These are phyloP conservation scores for Plasmodium blacklocki DNA, from an alignment of 169 alveolate genomes.

Conservation along the genomic window DNA sequence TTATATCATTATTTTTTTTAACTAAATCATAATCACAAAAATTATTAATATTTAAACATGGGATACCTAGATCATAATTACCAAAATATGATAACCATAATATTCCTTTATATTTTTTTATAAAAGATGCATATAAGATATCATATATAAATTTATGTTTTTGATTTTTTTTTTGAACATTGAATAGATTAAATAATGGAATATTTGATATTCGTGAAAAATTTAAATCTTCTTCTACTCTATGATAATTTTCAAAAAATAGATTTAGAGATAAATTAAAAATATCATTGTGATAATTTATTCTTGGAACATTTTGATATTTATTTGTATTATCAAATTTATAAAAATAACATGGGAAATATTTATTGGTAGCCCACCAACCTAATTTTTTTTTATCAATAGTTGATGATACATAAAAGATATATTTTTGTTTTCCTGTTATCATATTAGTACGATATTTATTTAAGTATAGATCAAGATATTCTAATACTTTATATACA, in stretches of 20 bases:
- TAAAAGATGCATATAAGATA: slow-evolving; percentile 79
- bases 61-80: slow-evolving; percentile 76
- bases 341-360: slow-evolving; percentile 80
- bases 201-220: slow-evolving; percentile 81
- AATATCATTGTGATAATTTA: slow-evolving; percentile 34
- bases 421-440: slow-evolving; percentile 48
- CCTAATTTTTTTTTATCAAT: slow-evolving; percentile 77
- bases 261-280: slow-evolving; percentile 78
- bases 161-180: slow-evolving; percentile 74
- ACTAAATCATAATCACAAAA: slow-evolving; percentile 83
- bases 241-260: slow-evolving; percentile 75
- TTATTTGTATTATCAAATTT: slow-evolving; percentile 60
- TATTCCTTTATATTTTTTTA: slow-evolving; percentile 81
- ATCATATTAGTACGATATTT: slow-evolving; percentile 47
- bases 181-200: slow-evolving; percentile 77
- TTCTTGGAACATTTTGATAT: slow-evolving; percentile 74
- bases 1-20: slow-evolving; percentile 63
- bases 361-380: slow-evolving; percentile 78
- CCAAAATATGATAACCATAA: slow-evolving; percentile 79
- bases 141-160: slow-evolving; percentile 81
- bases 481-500: slow-evolving; percentile 54
- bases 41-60: slow-evolving; percentile 64
- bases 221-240: slow-evolving; percentile 80
- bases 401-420: slow-evolving; percentile 39
- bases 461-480: slow-evolving; percentile 52